Evolutionary conservation across 2,329 filamentous ascomycete genomes (phyloP).

Genomic region (Magnaporthiopsis incrustans): DNA sequence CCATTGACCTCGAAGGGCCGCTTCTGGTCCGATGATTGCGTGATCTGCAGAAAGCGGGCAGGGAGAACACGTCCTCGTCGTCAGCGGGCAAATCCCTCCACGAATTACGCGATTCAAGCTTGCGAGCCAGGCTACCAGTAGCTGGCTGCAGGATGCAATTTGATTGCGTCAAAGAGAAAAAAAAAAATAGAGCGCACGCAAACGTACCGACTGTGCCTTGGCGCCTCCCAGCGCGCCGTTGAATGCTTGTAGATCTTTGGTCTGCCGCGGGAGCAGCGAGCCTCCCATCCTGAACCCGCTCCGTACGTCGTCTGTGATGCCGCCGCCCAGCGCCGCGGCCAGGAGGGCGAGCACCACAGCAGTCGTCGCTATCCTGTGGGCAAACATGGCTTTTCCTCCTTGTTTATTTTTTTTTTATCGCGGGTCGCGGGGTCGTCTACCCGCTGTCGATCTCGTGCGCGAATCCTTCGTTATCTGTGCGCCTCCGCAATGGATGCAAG

Average conservation of each 20-base stretch:
- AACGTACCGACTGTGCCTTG: conserved; percentile 25
- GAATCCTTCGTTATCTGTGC: background rate
- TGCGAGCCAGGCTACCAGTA: background rate
- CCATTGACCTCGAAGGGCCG: conserved; percentile 35
- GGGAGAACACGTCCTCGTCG: background rate
- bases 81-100: background rate
- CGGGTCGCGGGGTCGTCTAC: background rate
- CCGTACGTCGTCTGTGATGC: conserved; percentile 24
- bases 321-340: conserved; percentile 10
- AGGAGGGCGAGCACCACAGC: conserved; percentile 9
- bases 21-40: conserved; percentile 28
- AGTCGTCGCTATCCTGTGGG: background rate
- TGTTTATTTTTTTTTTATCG: background rate
- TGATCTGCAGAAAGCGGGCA: conserved; percentile 23
- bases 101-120: background rate
- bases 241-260: conserved; percentile 33
- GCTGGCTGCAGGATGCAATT: background rate
- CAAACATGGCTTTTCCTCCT: background rate
- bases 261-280: conserved; percentile 22
- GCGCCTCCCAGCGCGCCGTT: conserved; percentile 30
- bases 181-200: background rate
- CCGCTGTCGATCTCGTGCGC: background rate
- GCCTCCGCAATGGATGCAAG: background rate
- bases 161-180: background rate
- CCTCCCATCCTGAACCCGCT: conserved; percentile 28